phyloP scores from a whole-genome alignment of 2,329 filamentous ascomycete genomes.

The Microsporum canis region DNA sequence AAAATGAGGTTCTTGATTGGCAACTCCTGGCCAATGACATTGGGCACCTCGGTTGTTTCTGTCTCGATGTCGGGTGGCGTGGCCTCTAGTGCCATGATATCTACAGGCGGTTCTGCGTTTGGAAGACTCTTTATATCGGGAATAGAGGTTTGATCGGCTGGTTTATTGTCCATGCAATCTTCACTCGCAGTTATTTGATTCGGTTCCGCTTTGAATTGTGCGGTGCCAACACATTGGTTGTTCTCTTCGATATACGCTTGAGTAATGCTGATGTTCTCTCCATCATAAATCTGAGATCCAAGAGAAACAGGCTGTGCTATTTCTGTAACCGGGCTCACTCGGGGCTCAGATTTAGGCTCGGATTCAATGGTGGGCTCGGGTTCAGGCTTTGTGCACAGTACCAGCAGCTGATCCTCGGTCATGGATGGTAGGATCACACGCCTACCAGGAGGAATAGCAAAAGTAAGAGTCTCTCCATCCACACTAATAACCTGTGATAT shows the following conservation, averaged over 20 bases:
- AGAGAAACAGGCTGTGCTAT: background rate
- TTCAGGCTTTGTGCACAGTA: background rate
- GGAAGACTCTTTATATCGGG: background rate
- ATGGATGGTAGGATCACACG: constrained; percentile 22
- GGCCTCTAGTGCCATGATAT: background rate
- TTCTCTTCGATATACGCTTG: background rate
- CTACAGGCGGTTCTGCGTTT: background rate
- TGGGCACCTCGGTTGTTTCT: background rate
- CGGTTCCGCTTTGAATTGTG: background rate
- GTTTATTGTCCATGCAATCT: background rate
- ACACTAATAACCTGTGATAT: constrained; percentile 24
- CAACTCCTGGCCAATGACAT: background rate
- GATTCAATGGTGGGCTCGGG: background rate
- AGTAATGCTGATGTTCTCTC: background rate
- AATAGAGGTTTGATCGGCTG: background rate
- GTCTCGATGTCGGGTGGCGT: background rate
- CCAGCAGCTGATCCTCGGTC: background rate
- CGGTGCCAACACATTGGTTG: background rate
- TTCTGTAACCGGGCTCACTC: background rate
- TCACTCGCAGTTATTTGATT: background rate
- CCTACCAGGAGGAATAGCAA: constrained; percentile 31
- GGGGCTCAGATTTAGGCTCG: background rate
- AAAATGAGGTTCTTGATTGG: background rate
- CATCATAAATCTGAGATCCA: background rate
- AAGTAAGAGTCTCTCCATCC: constrained; percentile 24